Base-by-base conservation (phyloP, 2,329 filamentous ascomycete genomes). In the Alternaria panax region DNA sequence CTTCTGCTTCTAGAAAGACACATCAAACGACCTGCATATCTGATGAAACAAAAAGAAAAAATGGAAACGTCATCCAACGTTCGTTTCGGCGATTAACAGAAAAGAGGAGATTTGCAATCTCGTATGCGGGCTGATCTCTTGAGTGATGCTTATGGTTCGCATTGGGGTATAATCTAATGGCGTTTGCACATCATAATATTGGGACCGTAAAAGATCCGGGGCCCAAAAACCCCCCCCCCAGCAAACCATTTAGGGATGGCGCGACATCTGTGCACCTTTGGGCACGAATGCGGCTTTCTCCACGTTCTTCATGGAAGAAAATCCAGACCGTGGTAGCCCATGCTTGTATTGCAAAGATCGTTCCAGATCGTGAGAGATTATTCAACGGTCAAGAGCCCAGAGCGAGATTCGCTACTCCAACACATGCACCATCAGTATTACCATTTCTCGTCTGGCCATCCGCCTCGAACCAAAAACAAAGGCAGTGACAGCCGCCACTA, bases 21-120 rank as follows among this genome's bases (percentile, higher is more conserved):
- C 40, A 32, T 53, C 25, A 20, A 45, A 16, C 30, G 20, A 36
- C 45, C 28, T 48, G 45, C 45, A 48, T 34, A 12, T 12, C 14
- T 16, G 30, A 48, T 53, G 51, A 43, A 41, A 50, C 43, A 55
- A 59, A 55, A 59, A 59, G 56, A 43, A 59, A 50, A 9, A n/a
- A 28, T 4, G 24, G n/a, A 32, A 18, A 50, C 56, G 56, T 59
- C 56, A 59, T 48, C 7, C 25, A 55, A 34, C 24, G n/a, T 27
- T 55, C 20, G 38, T 20, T 18, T 27, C 50, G 38, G 50, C 7
- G 27, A 42, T 43, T 28, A 42, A 2, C 50, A 42, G 56, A 51
- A 42, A 24, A 14, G 42, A 32, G 34, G 52, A 40, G 24, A 56
- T 55, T 32, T 25, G 51, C 51, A 59, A 55, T 50, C 56, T 55